Percentiles rank a stretch among this genome's conserved stretches.
phyloP scores from a whole-genome alignment of 2,329 filamentous ascomycete genomes.

The Blastomyces emzantsi region DNA sequence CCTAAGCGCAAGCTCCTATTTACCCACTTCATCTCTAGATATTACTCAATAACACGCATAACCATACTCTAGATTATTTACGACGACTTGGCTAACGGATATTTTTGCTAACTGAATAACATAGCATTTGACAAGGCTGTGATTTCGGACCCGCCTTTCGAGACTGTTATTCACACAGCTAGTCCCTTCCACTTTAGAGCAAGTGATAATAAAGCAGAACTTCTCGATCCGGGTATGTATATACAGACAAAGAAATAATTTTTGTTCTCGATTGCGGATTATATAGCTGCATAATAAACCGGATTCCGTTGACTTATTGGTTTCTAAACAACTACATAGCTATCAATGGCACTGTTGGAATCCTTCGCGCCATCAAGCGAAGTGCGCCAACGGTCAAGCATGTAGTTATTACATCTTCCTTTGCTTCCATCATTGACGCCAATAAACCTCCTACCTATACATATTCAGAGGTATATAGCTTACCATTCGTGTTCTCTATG shows the following conservation, averaged over 20 bases:
- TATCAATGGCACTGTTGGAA: slow-evolving; percentile 54
- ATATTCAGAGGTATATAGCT: slow-evolving; percentile 17
- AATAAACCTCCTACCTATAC: slow-evolving; percentile 27
- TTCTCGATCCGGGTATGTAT: slow-evolving; percentile 47
- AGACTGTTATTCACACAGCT: slow-evolving; percentile 65
- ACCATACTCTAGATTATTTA: too few species aligned
- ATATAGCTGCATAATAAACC: background rate
- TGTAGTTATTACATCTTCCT: slow-evolving; percentile 62
- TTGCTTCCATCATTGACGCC: slow-evolving; percentile 54
- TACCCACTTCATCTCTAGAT: too few species aligned
- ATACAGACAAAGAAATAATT: slow-evolving; percentile 28
- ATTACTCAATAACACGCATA: too few species aligned
- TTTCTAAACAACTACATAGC: slow-evolving; percentile 38
- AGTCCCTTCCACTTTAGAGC: slow-evolving; percentile 67
- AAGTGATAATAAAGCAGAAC: slow-evolving; percentile 54
- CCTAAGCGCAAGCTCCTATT: too few species aligned
- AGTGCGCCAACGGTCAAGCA: slow-evolving; percentile 58
- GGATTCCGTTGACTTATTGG: background rate
- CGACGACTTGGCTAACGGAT: background rate
- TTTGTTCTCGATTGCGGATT: slow-evolving; percentile 18
- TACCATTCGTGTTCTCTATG: background rate
- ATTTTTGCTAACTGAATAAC: slow-evolving; percentile 1
- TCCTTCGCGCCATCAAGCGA: slow-evolving; percentile 53
- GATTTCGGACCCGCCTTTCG: slow-evolving; percentile 55
- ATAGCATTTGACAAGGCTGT: slow-evolving; percentile 58